Percentiles rank a stretch among this genome's conserved stretches.
phyloP scores from a whole-genome alignment of 441 rosid genomes.

The Erysimum cheiri region DNA sequence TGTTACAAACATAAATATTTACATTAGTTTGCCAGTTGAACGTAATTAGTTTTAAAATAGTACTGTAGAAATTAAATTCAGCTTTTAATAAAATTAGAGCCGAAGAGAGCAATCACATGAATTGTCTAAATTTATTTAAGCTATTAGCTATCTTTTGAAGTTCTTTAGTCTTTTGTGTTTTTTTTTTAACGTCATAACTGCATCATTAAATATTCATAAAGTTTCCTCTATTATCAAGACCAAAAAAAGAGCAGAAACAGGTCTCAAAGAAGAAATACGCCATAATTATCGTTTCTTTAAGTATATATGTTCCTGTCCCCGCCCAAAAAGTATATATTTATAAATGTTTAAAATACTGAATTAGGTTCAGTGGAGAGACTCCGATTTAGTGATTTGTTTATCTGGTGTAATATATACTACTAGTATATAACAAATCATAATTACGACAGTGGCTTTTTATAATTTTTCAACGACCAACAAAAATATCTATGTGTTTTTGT shows the following conservation, averaged over 20 bases:
- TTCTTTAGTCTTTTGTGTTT: neutral
- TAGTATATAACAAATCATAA: constrained; percentile 29
- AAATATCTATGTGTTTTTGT: constrained; percentile 9
- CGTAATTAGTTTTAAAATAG: neutral
- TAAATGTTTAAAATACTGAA: neutral
- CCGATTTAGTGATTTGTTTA: constrained; percentile 17
- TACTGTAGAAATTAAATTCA: too few relatives aligned
- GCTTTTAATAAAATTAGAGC: too few relatives aligned
- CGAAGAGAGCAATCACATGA: neutral
- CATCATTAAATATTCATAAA: constrained; percentile 13
- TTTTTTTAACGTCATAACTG: neutral
- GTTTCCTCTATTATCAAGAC: constrained; percentile 9
- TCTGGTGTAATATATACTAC: neutral
- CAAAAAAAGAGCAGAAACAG: constrained; percentile 1
- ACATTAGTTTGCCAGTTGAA: neutral
- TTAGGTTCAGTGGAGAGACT: constrained; percentile 42
- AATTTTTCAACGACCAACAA: constrained; percentile 26
- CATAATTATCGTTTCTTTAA: constrained; percentile 29
- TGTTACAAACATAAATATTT: neutral
- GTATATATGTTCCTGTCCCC: constrained; percentile 33
- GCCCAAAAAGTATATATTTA: constrained; percentile 5
- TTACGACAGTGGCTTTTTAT: constrained; percentile 25
- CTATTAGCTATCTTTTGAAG: neutral
- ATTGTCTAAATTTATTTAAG: neutral
- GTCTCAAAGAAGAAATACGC: constrained; percentile 34